phyloP scores from a whole-genome alignment of 371 early-diverging fungal species.

The Nematocida ironsii region DNA sequence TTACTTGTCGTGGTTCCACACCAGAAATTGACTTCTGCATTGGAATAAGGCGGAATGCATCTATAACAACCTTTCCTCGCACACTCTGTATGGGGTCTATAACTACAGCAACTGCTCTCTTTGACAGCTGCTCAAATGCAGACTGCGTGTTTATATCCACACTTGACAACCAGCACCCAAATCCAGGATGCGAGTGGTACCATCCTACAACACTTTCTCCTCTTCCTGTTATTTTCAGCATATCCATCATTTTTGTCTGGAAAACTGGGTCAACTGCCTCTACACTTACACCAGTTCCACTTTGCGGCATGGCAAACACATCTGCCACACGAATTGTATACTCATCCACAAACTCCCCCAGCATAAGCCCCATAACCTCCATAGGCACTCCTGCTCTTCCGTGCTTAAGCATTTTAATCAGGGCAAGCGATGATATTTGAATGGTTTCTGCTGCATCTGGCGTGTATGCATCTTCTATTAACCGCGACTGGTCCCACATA shows the following conservation, averaged over 20 bases:
- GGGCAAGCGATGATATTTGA: constrained; percentile 94
- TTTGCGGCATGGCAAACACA: constrained; percentile 99
- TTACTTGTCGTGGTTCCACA: constrained; percentile 94
- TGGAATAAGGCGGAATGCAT: constrained; percentile 95
- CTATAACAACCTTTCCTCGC: constrained; percentile 99
- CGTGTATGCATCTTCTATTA: constrained; percentile 47
- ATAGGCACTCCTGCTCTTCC: constrained; percentile 99
- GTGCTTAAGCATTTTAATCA: constrained; percentile 81
- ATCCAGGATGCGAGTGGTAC: constrained; percentile 99
- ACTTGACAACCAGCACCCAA: constrained; percentile 98
- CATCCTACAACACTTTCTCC: constrained; percentile 99
- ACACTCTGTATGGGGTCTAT: constrained; percentile 99
- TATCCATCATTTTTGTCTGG: constrained; percentile 99
- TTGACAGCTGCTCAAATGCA: constrained; percentile 79
- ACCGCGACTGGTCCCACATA: constrained; percentile 59
- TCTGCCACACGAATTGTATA: constrained; percentile 98
- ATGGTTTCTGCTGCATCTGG: constrained; percentile 97
- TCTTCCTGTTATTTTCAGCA: constrained; percentile 94
- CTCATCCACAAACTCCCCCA: constrained; percentile 98
- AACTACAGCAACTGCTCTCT: constrained; percentile 95
- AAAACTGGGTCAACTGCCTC: constrained; percentile 99
- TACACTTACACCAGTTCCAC: constrained; percentile 96
- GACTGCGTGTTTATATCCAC: constrained; percentile 96
- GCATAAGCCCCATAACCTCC: constrained; percentile 99
- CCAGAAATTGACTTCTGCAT: constrained; percentile 80